Evolutionary conservation across 2,329 filamentous ascomycete species (phyloP), one percentile per base, ranked within the genome.

Genomic region (Lecanoromycetidae sp.): DNA sequence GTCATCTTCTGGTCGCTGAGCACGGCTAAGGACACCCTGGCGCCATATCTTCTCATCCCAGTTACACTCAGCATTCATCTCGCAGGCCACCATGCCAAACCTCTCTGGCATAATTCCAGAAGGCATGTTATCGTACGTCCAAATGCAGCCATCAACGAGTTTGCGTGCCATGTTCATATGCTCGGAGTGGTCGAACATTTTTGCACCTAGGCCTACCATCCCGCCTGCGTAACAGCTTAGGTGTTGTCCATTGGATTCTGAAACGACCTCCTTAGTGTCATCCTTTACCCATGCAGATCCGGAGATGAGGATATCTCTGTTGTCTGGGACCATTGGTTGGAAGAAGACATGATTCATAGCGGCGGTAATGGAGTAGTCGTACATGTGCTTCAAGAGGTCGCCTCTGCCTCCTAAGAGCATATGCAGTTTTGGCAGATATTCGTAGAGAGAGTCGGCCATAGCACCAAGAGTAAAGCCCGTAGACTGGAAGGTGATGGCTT

Each of bases 301-400:
- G 2, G 75, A 69, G 46, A 77, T 65, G 7, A 73, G 60, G 4
- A 77, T 60, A 5, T 66, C 62, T 2, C 60, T 55, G 51, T 70
- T 69, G 25, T 76, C 74, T 5, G 78, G 74, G 17, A 79, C 74
- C 77, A 91, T 82, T 0, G 87, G 87, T 4, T 82, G 75, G 64
- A 78, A 94, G 48, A 94, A 76, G 8, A 94, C 71, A 61, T 84
- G 74, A 54, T 86, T 72, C 54, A 83, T 82, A 29, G 82, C 76
- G 0, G 78, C 78, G 4, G 81, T 75, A 25, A 81, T 75, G 3
- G 79, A 75, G 48, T 75, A 76, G 49, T 81, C 71, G 60, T 93
- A 87, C 64, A 94, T 75, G 17, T 72, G 74, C 51, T 73, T 70
- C 62, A 93, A 93, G 60, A 87, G 84, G 30, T 56, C 25, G 46